Conservation (phyloP, 2,329 filamentous ascomycete species). For the Fusarium brevicatenulatum region DNA sequence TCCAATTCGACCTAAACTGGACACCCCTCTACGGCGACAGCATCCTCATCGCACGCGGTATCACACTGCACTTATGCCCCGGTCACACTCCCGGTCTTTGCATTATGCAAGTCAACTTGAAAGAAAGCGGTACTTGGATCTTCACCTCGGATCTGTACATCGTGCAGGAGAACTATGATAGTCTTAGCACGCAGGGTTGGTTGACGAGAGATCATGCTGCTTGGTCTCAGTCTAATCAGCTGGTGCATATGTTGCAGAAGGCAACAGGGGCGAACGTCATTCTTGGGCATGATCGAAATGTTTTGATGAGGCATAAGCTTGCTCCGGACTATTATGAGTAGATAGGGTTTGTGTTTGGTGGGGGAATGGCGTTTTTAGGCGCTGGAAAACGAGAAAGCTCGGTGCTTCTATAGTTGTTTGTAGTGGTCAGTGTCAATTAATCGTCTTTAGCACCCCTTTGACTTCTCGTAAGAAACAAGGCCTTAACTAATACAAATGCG, state of each 20-base stretch:
- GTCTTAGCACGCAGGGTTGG: background rate
- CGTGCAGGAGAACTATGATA: background rate
- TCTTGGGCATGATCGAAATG: background rate
- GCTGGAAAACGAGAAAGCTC: accelerated
- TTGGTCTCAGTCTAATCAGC: background rate
- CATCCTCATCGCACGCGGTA: background rate
- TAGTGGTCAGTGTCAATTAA: background rate
- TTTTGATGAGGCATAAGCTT: background rate
- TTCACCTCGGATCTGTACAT: background rate
- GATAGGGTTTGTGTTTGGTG: accelerated
- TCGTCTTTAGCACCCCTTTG: too few species aligned
- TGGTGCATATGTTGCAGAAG: background rate
- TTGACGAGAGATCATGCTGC: background rate
- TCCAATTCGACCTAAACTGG: background rate
- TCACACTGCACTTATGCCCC: background rate
- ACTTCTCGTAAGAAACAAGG: too few species aligned
- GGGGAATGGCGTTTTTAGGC: background rate
- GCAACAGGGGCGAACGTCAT: accelerated
- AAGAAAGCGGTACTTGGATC: background rate
- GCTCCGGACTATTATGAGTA: background rate
- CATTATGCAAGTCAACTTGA: background rate
- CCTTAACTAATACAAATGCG: too few species aligned
- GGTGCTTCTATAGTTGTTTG: background rate
- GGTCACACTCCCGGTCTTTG: background rate
- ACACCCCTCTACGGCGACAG: background rate